phyloP scores from a whole-genome alignment of 179 eudicot species.

The Amaranthus tricolor region DNA sequence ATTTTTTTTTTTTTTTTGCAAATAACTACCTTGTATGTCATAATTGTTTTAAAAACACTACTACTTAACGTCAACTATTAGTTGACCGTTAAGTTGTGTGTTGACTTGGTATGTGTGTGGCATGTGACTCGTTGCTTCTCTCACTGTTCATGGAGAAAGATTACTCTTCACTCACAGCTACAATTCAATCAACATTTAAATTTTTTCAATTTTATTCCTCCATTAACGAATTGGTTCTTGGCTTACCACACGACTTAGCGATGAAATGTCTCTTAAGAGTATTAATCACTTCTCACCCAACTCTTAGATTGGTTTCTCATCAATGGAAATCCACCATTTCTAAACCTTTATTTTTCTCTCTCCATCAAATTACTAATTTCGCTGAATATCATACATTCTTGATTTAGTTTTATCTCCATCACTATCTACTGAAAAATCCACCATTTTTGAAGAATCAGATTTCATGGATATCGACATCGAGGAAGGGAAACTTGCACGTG shows the following conservation, averaged over 20 bases:
- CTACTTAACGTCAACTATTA: too few relatives aligned
- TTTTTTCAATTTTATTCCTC: background rate
- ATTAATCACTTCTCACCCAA: constrained; percentile 22
- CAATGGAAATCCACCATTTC: constrained; percentile 13
- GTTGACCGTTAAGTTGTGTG: too few relatives aligned
- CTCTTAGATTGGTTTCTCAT: constrained; percentile 19
- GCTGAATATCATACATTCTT: constrained; percentile 20
- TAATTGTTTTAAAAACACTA: too few relatives aligned
- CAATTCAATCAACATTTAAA: background rate
- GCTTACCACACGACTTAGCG: constrained; percentile 26
- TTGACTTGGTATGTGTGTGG: too few relatives aligned
- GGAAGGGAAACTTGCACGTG: too few relatives aligned
- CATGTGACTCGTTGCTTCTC: too few relatives aligned
- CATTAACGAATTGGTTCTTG: constrained; percentile 23
- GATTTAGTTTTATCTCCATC: constrained; percentile 9
- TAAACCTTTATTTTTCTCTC: constrained; percentile 22
- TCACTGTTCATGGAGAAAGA: too few relatives aligned
- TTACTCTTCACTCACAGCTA: background rate
- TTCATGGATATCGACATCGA: background rate
- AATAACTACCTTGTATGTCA: too few relatives aligned
- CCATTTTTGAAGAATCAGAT: background rate
- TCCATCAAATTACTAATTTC: constrained; percentile 10
- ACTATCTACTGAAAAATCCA: background rate
- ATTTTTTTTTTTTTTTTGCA: too few relatives aligned
- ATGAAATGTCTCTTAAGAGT: constrained; percentile 16